These are phyloP conservation scores for Bothriochloa decipiens DNA, from an alignment of 176 grass and related monocot genomes.

Conservation along the genomic window DNA sequence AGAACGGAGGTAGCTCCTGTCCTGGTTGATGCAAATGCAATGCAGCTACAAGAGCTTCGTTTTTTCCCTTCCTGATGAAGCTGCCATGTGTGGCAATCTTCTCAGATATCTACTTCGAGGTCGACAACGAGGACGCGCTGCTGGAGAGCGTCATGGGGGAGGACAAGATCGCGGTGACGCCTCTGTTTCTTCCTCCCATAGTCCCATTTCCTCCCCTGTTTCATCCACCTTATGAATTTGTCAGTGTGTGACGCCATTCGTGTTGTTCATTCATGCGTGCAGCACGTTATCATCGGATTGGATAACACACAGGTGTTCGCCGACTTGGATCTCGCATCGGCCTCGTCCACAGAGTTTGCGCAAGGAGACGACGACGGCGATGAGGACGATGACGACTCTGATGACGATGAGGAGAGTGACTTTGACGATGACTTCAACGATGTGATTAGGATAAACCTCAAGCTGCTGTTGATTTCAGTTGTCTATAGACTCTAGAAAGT, in stretches of 20 bases:
- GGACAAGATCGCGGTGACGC: conserved; percentile 74
- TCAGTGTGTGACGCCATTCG: not conserved
- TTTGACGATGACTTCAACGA: conserved; percentile 65
- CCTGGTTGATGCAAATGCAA: not conserved
- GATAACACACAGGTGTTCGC: conserved; percentile 83
- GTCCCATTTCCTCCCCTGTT: conserved; percentile 14
- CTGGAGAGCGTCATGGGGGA: conserved; percentile 67
- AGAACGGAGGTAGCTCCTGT: conserved; percentile 71
- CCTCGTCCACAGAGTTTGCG: conserved; percentile 47
- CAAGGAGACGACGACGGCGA: conserved; percentile 52
- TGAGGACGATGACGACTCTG: conserved; percentile 50
- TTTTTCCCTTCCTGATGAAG: conserved; percentile 33
- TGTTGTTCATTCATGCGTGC: conserved; percentile 25
- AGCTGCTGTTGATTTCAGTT: conserved; percentile 12
- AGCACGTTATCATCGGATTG: conserved; percentile 90
- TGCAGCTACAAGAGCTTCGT: conserved; percentile 12
- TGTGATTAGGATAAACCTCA: conserved; percentile 39
- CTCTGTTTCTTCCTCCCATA: conserved; percentile 28
- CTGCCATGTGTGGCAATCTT: conserved; percentile 42
- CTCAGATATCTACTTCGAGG: conserved; percentile 98
- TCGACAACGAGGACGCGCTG: conserved; percentile 70
- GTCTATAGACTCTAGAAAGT: not conserved
- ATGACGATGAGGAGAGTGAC: conserved; percentile 57
- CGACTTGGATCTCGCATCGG: conserved; percentile 53
- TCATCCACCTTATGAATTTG: not conserved